Evolutionary conservation across 768 basidiomycete species (phyloP), one percentile per base, ranked within the genome.

Genomic region (Neoboletus subvelutipes): DNA sequence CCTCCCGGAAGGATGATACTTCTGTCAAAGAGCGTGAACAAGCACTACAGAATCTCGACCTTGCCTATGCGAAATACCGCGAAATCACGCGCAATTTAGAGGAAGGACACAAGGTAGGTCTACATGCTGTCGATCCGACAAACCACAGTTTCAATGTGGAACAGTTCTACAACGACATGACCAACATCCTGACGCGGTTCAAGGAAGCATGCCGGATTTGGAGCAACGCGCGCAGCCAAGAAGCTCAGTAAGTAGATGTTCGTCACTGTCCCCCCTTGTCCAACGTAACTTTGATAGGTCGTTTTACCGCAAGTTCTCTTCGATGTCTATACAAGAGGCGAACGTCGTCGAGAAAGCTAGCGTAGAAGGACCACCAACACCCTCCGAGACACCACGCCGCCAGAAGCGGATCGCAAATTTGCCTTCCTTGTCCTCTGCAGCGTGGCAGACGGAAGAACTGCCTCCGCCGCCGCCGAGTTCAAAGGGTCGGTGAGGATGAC

Each of bases 151-250:
- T 55, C 1, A 56, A 37, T 52, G 0, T 8, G 40, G 39, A 20
- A n/a, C 59, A 94, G 90, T 98, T 98, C 67, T 96, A 99, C 69
- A 94, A 92, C 59, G 89, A 92, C 64, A 80, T 98, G 53, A 80
- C 83, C 3, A 81, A 78, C 12, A 83, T 95, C 45, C 70, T 96
- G 1, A 74, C 78, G 7, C 81, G 86, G 58, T 91, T 93, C 76
- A 88, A 85, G 68, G 87, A 88, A 52, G 78, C 78, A 3, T 94
- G 91, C 68, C 83, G 82, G 63, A 78, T 78, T 5, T 97, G 92
- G 90, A 85, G 84, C 47, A 80, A 82, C 43, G 75, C 79, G 18
- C 79, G 95, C 41, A 82, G 85, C 57, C 80, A 85, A 48, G 92
- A 95, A 69, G 78, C 90, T 28, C 85, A 85, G 90, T 92, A 65